Base-by-base conservation (phyloP, 2,329 filamentous ascomycete genomes). In the Colletotrichum falcatum region DNA sequence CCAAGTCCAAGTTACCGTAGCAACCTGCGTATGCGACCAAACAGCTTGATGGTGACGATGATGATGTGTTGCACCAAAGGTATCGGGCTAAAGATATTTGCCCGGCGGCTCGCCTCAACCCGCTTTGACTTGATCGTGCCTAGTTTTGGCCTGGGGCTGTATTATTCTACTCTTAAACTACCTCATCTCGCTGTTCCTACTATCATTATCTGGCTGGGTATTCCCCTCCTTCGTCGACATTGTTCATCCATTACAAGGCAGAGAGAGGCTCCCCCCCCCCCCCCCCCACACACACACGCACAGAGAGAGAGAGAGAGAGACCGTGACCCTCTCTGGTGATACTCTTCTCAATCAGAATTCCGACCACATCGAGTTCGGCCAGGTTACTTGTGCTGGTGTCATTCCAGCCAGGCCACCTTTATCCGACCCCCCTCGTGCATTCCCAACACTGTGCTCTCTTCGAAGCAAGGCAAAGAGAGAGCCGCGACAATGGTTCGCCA, bases 401-500 rank as follows among this genome's bases (percentile, higher is more conserved):
- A 59, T 65, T 69, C 54, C 66, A 69, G 61, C 28, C 26, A 37
- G 44, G 42, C 44, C 20, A 55, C 48, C n/a, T 59, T 37, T 8
- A 20, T 37, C 28, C 26, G 28, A 33, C 37, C 28, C 46, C 44
- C n/a, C 26, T 59, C n/a, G 44, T 28, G 61, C 63, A 61, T 68
- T 69, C 65, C 59, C 48, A 12, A 44, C 26, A 18, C 12, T 30
- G 9, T 51, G n/a, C 20, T 51, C 30, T 56, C 46, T n/a, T n/a
- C 23, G 18, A 37, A 28, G 23, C n/a, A 53, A 28, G 49, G 33
- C 30, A 28, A 61, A 23, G 35, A 44, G 20, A 64, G 42, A 33
- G 12, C 14, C 37, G 61, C 51, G 46, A 75, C 28, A 28, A 81
- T 81, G 80, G 79, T 76, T 71, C 79, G 76, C 48, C 81, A 80